Conservation (phyloP, 495 filamentous ascomycete genomes). For the Aspergillus mulundensis region DNA sequence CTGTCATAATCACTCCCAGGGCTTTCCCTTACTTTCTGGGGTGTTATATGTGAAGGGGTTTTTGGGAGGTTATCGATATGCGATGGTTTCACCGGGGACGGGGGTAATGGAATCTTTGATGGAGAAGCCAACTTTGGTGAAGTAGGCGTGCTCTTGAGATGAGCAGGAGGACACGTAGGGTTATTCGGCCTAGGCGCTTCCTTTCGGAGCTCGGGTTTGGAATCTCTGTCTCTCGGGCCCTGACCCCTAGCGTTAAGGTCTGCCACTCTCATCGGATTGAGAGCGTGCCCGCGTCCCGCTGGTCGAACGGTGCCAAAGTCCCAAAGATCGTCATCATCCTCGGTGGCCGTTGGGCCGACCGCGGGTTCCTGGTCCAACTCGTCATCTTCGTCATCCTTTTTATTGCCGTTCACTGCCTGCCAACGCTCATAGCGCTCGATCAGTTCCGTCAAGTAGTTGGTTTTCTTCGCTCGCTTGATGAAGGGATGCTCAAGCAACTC, state of each 20-base stretch:
- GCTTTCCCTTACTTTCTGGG: constrained; percentile 28
- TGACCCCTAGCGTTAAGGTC: constrained; percentile 60
- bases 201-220: constrained; percentile 35
- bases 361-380: constrained; percentile 42
- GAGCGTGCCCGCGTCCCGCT: constrained; percentile 50
- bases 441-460: constrained; percentile 83
- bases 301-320: constrained; percentile 91
- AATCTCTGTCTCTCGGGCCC: constrained; percentile 39
- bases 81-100: constrained; percentile 31
- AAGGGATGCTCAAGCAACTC: constrained; percentile 89
- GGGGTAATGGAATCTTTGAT: constrained; percentile 59
- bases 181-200: constrained; percentile 22
- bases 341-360: constrained; percentile 13
- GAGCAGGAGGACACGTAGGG: constrained; percentile 11
- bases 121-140: constrained; percentile 40
- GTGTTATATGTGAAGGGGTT: constrained; percentile 40
- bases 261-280: constrained; percentile 70
- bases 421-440: constrained; percentile 88
- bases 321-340: constrained; percentile 79
- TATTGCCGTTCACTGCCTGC: constrained; percentile 60
- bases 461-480: constrained; percentile 83
- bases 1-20: constrained; percentile 53
- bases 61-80: constrained; percentile 37
- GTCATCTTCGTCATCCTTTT: constrained; percentile 61
- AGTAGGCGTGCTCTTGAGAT: constrained; percentile 15